Evolutionary conservation across 805 yeast genomes (phyloP), one percentile per base, ranked within the genome.

Genomic region (Isabelozyma gotoi): DNA sequence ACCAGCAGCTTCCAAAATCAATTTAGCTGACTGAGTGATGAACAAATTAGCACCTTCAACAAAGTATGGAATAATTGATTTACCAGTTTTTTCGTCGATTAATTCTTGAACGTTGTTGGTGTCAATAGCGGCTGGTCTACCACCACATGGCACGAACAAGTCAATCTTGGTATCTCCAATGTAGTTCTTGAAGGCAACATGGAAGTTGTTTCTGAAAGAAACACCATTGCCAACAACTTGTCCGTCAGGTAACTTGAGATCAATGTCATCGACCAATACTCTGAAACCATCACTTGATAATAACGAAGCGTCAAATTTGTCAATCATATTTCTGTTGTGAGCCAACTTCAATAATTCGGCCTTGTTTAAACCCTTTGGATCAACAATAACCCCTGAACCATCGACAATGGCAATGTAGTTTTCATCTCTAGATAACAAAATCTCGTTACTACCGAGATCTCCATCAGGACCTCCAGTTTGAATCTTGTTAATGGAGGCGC

Each of bases 391-490:
- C 64, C 99, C 99, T 4, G 96, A 85, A 17, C 99, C 99, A 66
- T 92, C 99, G 39, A 92, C 94, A 39, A 92, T 67, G 42, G 88
- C 96, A 52, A 90, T 85, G 61, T 94, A 94, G 38, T 71, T 76
- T 71, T 92, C 99, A 46, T 82, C 80, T 41, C 84, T 75, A 1
- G 97, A 89, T 47, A 92, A 77, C 53, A 88, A 74, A 57, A 92
- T 94, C 71, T 92, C 99, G 65, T 92, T 94, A 19, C 96, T 87
- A 21, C 99, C 99, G 53, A 92, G 76, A 68, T 92, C 99, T 60
- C 99, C 99, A 67, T 94, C 97, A 51, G 98, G 98, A 37, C 99
- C 99, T 69, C 98, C 99, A 43, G 97, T 94, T 73, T 92, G 99
- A 59, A 94, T 74, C 69, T 94, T 92, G 56, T 76, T 77, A 47